A percentile compares a stretch with the other conserved stretches of the same genome.
Conservation (phyloP, 768 basidiomycete species). For the Hericium erinaceus region DNA sequence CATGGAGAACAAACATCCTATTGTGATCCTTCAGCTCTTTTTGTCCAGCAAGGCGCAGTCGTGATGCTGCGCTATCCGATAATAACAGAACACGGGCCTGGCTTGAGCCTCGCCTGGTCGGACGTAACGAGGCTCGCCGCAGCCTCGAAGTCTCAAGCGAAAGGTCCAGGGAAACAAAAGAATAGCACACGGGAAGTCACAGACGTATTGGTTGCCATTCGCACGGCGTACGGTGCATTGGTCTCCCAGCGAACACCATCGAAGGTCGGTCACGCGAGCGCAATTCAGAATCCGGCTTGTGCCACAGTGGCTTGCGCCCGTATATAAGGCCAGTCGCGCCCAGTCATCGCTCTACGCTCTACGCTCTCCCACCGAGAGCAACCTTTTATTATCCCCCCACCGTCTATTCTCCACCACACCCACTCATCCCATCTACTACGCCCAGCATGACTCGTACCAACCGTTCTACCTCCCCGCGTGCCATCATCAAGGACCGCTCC, state of each 20-base stretch:
- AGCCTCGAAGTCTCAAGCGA: neutral
- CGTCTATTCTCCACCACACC: neutral
- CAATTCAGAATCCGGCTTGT: constrained; percentile 2
- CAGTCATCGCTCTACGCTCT: constrained; percentile 1
- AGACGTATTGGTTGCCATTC: neutral
- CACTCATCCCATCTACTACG: neutral
- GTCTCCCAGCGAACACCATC: neutral
- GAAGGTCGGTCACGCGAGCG: constrained; percentile 14
- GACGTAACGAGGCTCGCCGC: constrained; percentile 3
- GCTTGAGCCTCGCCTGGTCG: neutral
- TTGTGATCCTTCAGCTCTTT: too few species aligned
- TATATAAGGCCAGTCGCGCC: constrained; percentile 2
- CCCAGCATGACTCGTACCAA: constrained; percentile 70
- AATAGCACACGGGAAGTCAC: neutral
- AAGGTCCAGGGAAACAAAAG: constrained; percentile 8
- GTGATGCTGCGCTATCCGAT: too few species aligned
- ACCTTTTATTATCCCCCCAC: neutral
- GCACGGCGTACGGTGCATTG: neutral
- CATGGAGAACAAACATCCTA: too few species aligned
- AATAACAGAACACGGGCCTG: neutral
- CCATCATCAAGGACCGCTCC: constrained; percentile 68
- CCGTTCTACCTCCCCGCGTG: constrained; percentile 62
- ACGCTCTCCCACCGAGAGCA: constrained; percentile 1
- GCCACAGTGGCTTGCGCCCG: neutral
- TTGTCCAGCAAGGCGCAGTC: too few species aligned